Percentiles rank a stretch among this genome's conserved stretches.
These are phyloP conservation scores for Russula sp. DNA, from an alignment of 768 basidiomycete species.

Conservation along the genomic window DNA sequence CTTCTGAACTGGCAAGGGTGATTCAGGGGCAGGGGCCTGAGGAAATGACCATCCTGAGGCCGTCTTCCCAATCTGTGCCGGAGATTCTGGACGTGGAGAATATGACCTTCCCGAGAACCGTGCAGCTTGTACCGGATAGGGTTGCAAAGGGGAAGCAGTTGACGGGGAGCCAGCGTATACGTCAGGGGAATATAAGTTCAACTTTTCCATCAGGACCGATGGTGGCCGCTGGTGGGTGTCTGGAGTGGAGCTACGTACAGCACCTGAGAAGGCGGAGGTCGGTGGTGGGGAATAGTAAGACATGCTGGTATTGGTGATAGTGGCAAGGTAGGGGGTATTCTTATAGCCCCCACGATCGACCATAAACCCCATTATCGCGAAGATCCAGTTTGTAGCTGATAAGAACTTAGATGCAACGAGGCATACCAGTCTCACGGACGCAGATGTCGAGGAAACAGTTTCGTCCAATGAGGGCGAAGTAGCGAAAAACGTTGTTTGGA, in stretches of 20 bases:
- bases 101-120: not conserved
- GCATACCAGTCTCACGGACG: not conserved
- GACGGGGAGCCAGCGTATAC: not conserved
- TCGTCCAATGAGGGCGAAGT: not conserved
- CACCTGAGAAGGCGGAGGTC: conserved; percentile 15
- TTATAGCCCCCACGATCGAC: conserved; percentile 5
- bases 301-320: conserved; percentile 12
- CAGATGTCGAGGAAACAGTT: not conserved
- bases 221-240: conserved; percentile 4
- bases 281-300: conserved; percentile 5
- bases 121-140: not conserved
- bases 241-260: not conserved
- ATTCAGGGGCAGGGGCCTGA: not conserved
- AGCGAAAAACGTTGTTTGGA: not conserved
- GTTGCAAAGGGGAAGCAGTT: not conserved
- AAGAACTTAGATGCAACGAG: conserved; percentile 4
- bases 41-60: not conserved
- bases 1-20: too few species aligned
- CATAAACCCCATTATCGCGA: not conserved
- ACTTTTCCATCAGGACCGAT: not conserved
- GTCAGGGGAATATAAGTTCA: conserved; percentile 5
- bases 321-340: not conserved
- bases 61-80: not conserved
- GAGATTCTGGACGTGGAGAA: not conserved
- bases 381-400: not conserved